A percentile compares a stretch with the other conserved stretches of the same genome.
Conservation (phyloP, 164 flowering plant species). For the Piper betle region DNA sequence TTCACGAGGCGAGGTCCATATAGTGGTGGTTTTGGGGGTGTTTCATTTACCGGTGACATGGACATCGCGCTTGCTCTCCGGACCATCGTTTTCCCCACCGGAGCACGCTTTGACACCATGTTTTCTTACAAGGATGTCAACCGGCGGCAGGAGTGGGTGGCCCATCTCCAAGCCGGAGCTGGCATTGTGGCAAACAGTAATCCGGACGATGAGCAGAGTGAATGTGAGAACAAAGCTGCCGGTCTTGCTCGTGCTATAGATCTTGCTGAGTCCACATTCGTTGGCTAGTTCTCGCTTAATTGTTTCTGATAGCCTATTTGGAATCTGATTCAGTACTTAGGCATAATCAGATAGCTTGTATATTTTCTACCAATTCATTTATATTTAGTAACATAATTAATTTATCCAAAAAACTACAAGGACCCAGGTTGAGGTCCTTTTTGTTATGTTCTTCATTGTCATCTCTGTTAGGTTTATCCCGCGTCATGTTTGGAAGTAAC, state of each 20-base stretch:
- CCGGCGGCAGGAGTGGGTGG: conserved; percentile 78
- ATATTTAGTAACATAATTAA: too few relatives aligned
- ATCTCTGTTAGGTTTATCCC: too few relatives aligned
- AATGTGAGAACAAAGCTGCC: conserved; percentile 87
- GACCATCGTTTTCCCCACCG: conserved; percentile 79
- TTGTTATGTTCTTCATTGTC: too few relatives aligned
- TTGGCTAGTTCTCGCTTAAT: neutral
- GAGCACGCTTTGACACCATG: conserved; percentile 54
- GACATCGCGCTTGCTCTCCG: conserved; percentile 82
- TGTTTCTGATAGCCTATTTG: too few relatives aligned
- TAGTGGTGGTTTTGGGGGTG: conserved; percentile 87
- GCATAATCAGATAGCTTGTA: too few relatives aligned
- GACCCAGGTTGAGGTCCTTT: too few relatives aligned
- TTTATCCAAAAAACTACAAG: too few relatives aligned
- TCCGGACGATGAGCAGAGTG: conserved; percentile 70
- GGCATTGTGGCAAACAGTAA: conserved; percentile 84
- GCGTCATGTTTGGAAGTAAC: too few relatives aligned
- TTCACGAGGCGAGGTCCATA: conserved; percentile 78
- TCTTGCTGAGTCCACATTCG: conserved; percentile 82
- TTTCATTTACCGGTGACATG: conserved; percentile 79
- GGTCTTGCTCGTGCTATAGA: conserved; percentile 85
- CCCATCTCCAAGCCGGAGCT: conserved; percentile 87
- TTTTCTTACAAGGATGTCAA: conserved; percentile 57
- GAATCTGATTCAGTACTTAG: too few relatives aligned
- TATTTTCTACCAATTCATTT: too few relatives aligned